Percentiles rank a stretch among this genome's conserved stretches.
phyloP scores from a whole-genome alignment of 345 rosid species.

The Linum trigynum region DNA sequence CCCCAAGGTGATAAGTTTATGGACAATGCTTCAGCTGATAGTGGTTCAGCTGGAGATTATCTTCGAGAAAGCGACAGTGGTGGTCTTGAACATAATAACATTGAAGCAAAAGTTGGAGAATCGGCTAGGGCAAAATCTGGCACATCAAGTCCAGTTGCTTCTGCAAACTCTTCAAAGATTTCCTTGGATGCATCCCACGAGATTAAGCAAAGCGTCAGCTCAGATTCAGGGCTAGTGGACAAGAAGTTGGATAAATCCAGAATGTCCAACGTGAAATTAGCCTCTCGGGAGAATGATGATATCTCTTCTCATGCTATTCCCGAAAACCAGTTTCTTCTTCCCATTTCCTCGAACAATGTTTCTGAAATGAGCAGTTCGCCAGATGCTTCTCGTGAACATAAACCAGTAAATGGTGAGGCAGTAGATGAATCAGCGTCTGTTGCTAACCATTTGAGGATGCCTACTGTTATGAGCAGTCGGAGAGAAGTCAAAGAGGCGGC shows the following conservation, averaged over 20 bases:
- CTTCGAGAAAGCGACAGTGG: slow-evolving; percentile 18
- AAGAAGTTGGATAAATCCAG: slow-evolving; percentile 14
- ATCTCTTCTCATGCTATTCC: slow-evolving; percentile 2
- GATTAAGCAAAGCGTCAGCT: slow-evolving; percentile 5
- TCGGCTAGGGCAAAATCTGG: slow-evolving; percentile 20
- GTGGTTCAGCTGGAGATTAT: slow-evolving; percentile 25
- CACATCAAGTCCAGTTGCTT: slow-evolving; percentile 18
- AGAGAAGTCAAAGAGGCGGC: slow-evolving; percentile 9
- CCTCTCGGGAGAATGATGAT: slow-evolving; percentile 14
- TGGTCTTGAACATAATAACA: slow-evolving; percentile 10
- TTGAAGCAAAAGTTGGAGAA: slow-evolving; percentile 17
- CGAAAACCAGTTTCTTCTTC: not conserved
- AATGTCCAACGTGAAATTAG: slow-evolving; percentile 5
- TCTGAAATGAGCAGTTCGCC: not conserved
- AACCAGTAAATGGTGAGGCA: slow-evolving; percentile 17
- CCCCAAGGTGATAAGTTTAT: slow-evolving; percentile 5
- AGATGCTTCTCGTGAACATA: slow-evolving; percentile 25
- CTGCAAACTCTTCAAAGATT: slow-evolving; percentile 14
- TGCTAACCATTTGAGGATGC: slow-evolving; percentile 1
- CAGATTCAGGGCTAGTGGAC: slow-evolving; percentile 17
- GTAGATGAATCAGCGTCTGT: slow-evolving; percentile 15
- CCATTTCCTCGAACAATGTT: slow-evolving; percentile 3
- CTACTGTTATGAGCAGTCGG: not conserved
- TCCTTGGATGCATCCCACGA: slow-evolving; percentile 21
- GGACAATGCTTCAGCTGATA: slow-evolving; percentile 16